Percentiles rank a stretch among this genome's conserved stretches.
Conservation (phyloP, 345 rosid genomes). For the Brassica nigra region DNA sequence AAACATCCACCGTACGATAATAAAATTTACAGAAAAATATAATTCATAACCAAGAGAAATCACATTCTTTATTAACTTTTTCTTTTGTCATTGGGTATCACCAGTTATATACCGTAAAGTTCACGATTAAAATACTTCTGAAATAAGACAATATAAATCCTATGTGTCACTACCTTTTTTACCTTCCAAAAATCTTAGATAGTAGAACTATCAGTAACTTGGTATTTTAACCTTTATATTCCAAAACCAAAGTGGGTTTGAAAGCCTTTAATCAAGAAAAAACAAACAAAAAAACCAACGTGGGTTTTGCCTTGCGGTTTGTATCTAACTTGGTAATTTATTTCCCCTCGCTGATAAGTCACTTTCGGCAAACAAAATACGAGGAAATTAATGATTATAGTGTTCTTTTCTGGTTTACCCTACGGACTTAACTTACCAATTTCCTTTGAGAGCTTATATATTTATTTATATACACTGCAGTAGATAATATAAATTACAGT, state of each 20-base stretch:
- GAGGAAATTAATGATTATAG: constrained; percentile 24
- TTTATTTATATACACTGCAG: not conserved
- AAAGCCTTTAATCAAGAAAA: too few relatives aligned
- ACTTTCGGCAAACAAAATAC: constrained; percentile 36
- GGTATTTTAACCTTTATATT: not conserved
- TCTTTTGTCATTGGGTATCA: not conserved
- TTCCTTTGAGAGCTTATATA: not conserved
- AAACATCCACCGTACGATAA: too few relatives aligned
- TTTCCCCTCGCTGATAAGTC: constrained; percentile 33
- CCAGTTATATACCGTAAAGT: not conserved
- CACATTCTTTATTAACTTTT: not conserved
- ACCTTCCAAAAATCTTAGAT: not conserved
- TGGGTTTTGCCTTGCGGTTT: constrained; percentile 25
- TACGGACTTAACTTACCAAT: constrained; percentile 15
- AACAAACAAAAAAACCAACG: too few relatives aligned
- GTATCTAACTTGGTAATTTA: constrained; percentile 30
- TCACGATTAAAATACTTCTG: not conserved
- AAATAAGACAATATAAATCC: not conserved
- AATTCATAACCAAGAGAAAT: not conserved
- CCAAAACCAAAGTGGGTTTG: constrained; percentile 22
- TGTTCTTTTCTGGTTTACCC: constrained; percentile 23
- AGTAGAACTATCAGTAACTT: not conserved
- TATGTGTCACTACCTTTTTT: not conserved
- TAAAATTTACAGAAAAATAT: too few relatives aligned
- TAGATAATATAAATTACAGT: not conserved